A percentile compares a stretch with the other conserved stretches of the same genome.
phyloP scores from a whole-genome alignment of 768 basidiomycete genomes.

The Suillus plorans region DNA sequence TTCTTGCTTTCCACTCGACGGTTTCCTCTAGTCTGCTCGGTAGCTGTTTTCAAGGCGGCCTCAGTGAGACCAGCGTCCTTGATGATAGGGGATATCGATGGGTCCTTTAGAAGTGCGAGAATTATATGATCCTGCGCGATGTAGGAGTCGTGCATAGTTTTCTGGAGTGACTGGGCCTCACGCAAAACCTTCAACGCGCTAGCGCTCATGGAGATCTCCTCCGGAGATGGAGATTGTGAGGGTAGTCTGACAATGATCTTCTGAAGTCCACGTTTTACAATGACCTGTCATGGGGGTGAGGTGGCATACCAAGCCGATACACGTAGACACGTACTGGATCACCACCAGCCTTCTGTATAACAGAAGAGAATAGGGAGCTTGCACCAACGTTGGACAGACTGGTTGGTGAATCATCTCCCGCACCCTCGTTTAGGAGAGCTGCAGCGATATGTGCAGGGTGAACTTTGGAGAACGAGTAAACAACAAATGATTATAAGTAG shows the following conservation, averaged over 20 bases:
- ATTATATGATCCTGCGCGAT: constrained; percentile 93
- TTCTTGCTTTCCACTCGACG: constrained; percentile 80
- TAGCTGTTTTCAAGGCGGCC: constrained; percentile 68
- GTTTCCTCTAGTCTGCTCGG: constrained; percentile 80
- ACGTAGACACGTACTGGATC: constrained; percentile 59
- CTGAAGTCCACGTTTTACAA: constrained; percentile 71
- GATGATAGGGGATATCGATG: constrained; percentile 62
- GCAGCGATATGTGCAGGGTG: constrained; percentile 83
- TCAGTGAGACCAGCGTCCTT: constrained; percentile 78
- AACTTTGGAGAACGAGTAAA: constrained; percentile 42
- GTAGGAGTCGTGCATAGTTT: constrained; percentile 86
- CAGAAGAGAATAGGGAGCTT: constrained; percentile 70
- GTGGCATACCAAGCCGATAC: background rate
- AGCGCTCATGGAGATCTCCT: constrained; percentile 66
- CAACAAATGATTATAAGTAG: background rate
- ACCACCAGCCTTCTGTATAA: constrained; percentile 81
- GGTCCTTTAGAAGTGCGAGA: constrained; percentile 78
- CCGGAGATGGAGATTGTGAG: constrained; percentile 81
- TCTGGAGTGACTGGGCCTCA: constrained; percentile 75
- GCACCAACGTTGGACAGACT: constrained; percentile 26
- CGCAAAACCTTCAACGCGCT: constrained; percentile 61
- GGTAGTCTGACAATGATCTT: constrained; percentile 80
- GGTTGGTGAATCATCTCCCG: constrained; percentile 35
- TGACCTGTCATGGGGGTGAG: constrained; percentile 33
- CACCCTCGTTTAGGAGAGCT: constrained; percentile 72